These are phyloP conservation scores for Xylariaceae sp. DNA, from an alignment of 2,329 filamentous ascomycete genomes.

Conservation along the genomic window DNA sequence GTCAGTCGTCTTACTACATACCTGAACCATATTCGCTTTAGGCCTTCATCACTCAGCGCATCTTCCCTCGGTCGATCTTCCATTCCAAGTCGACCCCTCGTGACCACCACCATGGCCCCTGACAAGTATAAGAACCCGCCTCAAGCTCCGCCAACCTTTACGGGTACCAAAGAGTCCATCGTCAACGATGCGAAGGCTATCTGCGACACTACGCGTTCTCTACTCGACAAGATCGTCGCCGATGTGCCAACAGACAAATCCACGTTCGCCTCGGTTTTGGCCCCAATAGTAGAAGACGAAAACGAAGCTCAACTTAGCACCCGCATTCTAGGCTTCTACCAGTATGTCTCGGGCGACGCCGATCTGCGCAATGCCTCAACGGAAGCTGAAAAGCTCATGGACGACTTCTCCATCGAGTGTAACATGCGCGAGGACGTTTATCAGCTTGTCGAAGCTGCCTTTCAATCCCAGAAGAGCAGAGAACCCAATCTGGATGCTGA, in stretches of 20 bases:
- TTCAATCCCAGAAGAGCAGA: conserved; percentile 59
- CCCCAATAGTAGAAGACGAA: conserved; percentile 76
- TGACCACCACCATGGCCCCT: conserved; percentile 67
- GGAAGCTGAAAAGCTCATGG: conserved; percentile 76
- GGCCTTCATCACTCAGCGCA: conserved; percentile 40
- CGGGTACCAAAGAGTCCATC: conserved; percentile 72
- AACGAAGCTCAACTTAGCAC: conserved; percentile 65
- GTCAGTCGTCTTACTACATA: conserved; percentile 63
- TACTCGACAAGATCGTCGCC: conserved; percentile 72
- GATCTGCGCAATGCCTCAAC: conserved; percentile 76
- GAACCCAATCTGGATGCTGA: conserved; percentile 68
- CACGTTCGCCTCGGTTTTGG: conserved; percentile 60
- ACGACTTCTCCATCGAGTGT: conserved; percentile 78
- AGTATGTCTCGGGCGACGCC: conserved; percentile 74
- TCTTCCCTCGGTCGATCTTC: conserved; percentile 28
- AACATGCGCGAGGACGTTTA: conserved; percentile 85
- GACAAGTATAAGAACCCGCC: conserved; percentile 74
- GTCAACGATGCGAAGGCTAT: conserved; percentile 69
- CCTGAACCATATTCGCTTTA: conserved; percentile 60
- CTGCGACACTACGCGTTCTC: conserved; percentile 65
- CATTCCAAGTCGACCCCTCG: conserved; percentile 40
- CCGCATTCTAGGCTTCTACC: conserved; percentile 79
- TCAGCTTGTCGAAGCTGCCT: conserved; percentile 65
- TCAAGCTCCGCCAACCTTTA: conserved; percentile 79
- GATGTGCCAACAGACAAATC: conserved; percentile 60